Base-by-base conservation (phyloP, 2,329 filamentous ascomycete genomes). In the Colletotrichum acutatum region DNA sequence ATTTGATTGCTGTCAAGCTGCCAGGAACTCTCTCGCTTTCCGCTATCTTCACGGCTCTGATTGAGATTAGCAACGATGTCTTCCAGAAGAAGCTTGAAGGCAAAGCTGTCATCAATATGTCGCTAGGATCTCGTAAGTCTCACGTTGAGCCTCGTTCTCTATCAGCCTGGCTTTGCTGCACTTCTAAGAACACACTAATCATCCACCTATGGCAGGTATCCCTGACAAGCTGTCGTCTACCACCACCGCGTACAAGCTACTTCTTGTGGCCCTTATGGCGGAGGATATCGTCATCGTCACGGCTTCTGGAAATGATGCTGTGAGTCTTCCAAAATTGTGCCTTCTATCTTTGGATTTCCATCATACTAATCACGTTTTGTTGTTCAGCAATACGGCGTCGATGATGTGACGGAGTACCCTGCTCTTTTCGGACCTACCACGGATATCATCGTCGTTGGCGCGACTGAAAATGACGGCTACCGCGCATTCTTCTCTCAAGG, bases 361-460 rank as follows among this genome's bases (percentile, higher is more conserved):
- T 34, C 4, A 12, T 34, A 4, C 32, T 34, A 34, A 34, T 34
- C 32, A 34, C 32, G 32, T 34, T 12, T 34, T 12, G 11, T 34
- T 12, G 9, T 34, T 9, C 32, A 34, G 61, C 5, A 37, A 28
- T 34, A 14, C 0, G 62, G 54, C n/a, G 2, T 37, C 6, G n/a
- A 46, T 8, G 46, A 56, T 24, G 56, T 66, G 3, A 28, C 26
- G 2, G n/a, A 56, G 19, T 66, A 71, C 34, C 68, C 68, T 16
- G 62, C 68, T 12, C 56, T 71, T 22, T 66, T 67, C 16, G 68
- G 63, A 3, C 28, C 46, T 1, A 30, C 37, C 4, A 71, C 63
- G 5, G 57, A 71, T 28, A 37, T 71, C 42, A 71, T 71, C 46
- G 68, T 71, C 4, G 68, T 71, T 5, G 68, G 68, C 26, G 68